phyloP scores from a whole-genome alignment of 805 yeast species.

The Suhomyces pyralidae region DNA sequence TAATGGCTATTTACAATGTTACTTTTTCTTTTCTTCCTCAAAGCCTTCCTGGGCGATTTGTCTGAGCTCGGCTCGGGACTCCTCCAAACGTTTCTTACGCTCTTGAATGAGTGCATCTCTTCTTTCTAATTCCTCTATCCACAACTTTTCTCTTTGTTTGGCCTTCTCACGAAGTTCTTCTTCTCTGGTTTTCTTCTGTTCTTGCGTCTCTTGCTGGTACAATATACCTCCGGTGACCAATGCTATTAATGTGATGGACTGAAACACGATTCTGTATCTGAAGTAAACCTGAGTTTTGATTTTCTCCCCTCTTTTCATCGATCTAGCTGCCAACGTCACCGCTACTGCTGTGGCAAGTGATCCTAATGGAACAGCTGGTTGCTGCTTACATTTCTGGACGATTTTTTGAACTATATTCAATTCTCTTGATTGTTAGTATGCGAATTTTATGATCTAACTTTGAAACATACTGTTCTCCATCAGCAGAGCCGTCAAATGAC shows the following conservation, averaged over 20 bases:
- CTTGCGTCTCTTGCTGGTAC: conserved; percentile 52
- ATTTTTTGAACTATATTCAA: conserved; percentile 53
- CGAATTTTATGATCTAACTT: background rate
- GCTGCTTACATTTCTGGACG: conserved; percentile 66
- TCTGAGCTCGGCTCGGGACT: conserved; percentile 47
- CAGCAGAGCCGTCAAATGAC: conserved; percentile 39
- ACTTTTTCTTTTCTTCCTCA: conserved; percentile 16
- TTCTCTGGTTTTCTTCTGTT: conserved; percentile 52
- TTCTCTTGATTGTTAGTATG: conserved; percentile 18
- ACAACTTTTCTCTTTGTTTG: conserved; percentile 73
- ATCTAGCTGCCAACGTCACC: conserved; percentile 71
- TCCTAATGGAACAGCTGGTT: conserved; percentile 88
- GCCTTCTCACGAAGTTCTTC: conserved; percentile 75
- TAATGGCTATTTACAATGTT: background rate
- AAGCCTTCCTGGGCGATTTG: conserved; percentile 35
- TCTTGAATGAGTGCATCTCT: conserved; percentile 71
- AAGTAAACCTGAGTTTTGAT: conserved; percentile 80
- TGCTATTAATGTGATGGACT: conserved; percentile 79
- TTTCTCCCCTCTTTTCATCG: conserved; percentile 69
- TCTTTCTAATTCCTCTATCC: conserved; percentile 90
- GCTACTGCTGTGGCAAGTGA: conserved; percentile 77
- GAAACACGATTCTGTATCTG: conserved; percentile 85
- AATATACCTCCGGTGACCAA: conserved; percentile 74
- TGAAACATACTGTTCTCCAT: conserved; percentile 46
- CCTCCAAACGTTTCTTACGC: conserved; percentile 65